Evolutionary conservation across 2,329 filamentous ascomycete species (phyloP).

Genomic region (Chaetomium sp.): DNA sequence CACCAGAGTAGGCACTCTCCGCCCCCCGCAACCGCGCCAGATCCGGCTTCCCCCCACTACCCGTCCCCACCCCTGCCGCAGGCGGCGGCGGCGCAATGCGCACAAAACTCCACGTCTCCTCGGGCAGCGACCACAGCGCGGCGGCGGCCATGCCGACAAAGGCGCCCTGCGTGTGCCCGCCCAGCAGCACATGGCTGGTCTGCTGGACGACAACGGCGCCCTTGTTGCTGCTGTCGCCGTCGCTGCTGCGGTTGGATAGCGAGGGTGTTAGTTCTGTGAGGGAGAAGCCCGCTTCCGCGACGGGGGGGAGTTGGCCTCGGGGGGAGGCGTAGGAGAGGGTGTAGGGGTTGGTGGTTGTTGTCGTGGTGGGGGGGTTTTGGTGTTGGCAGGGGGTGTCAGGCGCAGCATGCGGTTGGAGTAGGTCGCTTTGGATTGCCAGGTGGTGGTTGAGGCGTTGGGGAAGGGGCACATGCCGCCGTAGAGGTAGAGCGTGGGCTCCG

Average conservation of each 20-base stretch:
- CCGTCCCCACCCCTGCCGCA: neutral
- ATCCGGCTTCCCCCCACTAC: conserved; percentile 53
- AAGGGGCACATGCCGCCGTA: conserved; percentile 90
- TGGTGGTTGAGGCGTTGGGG: conserved; percentile 38
- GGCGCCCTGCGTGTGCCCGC: conserved; percentile 78
- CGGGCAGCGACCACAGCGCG: conserved; percentile 82
- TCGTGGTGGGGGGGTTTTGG: conserved; percentile 38
- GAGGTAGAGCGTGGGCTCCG: conserved; percentile 64
- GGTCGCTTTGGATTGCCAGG: conserved; percentile 68
- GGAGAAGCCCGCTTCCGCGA: conserved; percentile 84
- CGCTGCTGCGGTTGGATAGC: conserved; percentile 58
- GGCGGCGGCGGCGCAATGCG: conserved; percentile 54
- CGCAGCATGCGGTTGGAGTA: conserved; percentile 82
- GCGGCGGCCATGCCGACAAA: conserved; percentile 95
- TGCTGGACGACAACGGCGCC: conserved; percentile 65
- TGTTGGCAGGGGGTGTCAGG: conserved; percentile 53
- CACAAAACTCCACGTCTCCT: conserved; percentile 84
- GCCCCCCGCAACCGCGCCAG: conserved; percentile 39
- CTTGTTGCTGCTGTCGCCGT: neutral
- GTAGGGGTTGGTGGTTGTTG: conserved; percentile 38
- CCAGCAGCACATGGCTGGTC: conserved; percentile 77
- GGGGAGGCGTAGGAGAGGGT: conserved; percentile 44
- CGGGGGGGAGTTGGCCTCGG: conserved; percentile 65
- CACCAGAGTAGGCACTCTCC: neutral
- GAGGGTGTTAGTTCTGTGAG: conserved; percentile 74